A percentile compares a stretch with the other conserved stretches of the same genome.
Conservation (phyloP, 108 stramenopile genomes). For the Pseudonitzschia pungens region DNA sequence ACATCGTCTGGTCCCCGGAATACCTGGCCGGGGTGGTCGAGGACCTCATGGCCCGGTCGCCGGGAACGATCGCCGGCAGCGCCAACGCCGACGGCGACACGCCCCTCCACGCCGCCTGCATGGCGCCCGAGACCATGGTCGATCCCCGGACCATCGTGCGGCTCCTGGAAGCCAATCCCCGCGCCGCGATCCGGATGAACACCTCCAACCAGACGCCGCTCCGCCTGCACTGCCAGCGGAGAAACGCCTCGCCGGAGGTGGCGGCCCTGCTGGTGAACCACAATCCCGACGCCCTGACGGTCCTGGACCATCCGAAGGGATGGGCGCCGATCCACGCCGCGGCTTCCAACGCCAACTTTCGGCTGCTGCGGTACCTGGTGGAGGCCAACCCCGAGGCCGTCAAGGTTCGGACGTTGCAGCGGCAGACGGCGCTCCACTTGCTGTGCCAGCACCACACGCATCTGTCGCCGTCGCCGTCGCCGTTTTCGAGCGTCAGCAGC, state of each 20-base stretch:
- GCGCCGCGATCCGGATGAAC: conserved; percentile 22
- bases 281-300: conserved; percentile 19
- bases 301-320: conserved; percentile 29
- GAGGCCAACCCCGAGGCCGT: conserved; percentile 18
- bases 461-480: background rate
- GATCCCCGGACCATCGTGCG: conserved; percentile 16
- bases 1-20: conserved; percentile 18
- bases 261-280: conserved; percentile 37
- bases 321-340: conserved; percentile 52
- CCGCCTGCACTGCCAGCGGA: conserved; percentile 31
- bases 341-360: conserved; percentile 36
- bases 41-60: conserved; percentile 25
- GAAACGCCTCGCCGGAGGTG: conserved; percentile 40
- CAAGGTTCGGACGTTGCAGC: conserved; percentile 8
- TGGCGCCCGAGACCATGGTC: conserved; percentile 47
- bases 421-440: conserved; percentile 43
- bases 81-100: conserved; percentile 29
- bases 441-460: conserved; percentile 34
- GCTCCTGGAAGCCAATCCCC: conserved; percentile 30
- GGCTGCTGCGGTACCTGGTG: conserved; percentile 32
- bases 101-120: conserved; percentile 40
- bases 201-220: conserved; percentile 36
- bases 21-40: conserved; percentile 31
- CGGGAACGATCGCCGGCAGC: conserved; percentile 20
- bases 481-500: background rate